Evolutionary conservation across 1,284 basidiomycete species (phyloP), one percentile per base, ranked within the genome.

Genomic region (Ceratobasidium sp.): DNA sequence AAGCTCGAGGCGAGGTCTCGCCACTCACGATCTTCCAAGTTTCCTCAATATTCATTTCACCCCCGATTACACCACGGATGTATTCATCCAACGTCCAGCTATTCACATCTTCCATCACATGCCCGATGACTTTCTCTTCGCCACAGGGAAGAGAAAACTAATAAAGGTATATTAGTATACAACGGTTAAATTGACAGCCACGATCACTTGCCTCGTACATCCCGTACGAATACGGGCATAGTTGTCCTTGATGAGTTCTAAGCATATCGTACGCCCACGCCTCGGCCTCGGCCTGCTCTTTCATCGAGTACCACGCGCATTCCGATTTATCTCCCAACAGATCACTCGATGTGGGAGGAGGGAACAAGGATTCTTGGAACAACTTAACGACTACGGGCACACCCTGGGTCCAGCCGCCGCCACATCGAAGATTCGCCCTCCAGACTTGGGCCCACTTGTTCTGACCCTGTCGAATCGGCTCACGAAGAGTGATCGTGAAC

Each of bases 41-140:
- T 66, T 77, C 52, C 46, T 77, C 74, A 28, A 77, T 77, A 26
- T 67, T 77, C 40, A 28, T 65, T 68, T 77, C 74, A 44, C 74
- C 74, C 17, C 74, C 74, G 52, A 77, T 77, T 38, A 28, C n/a
- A n/a, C n/a, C 54, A 61, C 54, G 64, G 26, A 77, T 54, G 44
- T 77, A 77, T 77, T 77, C 74, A 56, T 77, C 74, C 38, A 77
- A 42, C 5, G 74, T 77, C 64, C 64, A 77, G 64, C 74, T 77
- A n/a, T 65, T 77, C 50, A 77, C 74, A 77, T 77, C 74, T 59
- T 77, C 74, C 74, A 77, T 77, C 54, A 77, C 74, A 77, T 77
- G 74, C 26, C 74, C 74, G 44, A 77, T 77, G 74, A 77, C 74
- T 59, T 54, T 65, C 54, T 77, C 38, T 68, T 77, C 74, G 74